These are phyloP conservation scores for Fusarium odoratissimum DNA, from an alignment of 2,329 filamentous ascomycete genomes.

Conservation along the genomic window DNA sequence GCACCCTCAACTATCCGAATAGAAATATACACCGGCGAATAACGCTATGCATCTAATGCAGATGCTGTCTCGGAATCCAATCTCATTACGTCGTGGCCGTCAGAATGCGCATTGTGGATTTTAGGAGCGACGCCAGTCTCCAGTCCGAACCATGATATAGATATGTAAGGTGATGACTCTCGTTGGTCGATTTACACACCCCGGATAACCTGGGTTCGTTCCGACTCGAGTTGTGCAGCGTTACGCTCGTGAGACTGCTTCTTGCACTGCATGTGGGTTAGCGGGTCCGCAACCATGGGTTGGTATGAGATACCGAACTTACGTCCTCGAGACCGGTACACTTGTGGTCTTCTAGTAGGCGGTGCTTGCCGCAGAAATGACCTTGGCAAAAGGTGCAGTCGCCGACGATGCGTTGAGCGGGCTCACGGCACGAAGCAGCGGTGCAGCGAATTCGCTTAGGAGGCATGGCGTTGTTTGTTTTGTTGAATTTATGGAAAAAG, in stretches of 20 bases:
- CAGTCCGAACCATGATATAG: conserved; percentile 12
- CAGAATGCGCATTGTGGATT: conserved; percentile 21
- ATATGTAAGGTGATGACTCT: conserved; percentile 1
- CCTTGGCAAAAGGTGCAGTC: conserved; percentile 96
- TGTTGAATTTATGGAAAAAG: background rate
- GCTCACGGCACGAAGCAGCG: conserved; percentile 88
- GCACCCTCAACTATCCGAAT: conserved; percentile 38
- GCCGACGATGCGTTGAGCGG: conserved; percentile 91
- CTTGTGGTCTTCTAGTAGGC: conserved; percentile 93
- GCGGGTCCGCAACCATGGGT: background rate
- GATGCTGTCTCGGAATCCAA: conserved; percentile 32
- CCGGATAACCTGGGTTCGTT: conserved; percentile 94
- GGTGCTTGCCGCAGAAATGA: conserved; percentile 94
- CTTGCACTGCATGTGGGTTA: conserved; percentile 74
- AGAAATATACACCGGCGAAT: conserved; percentile 41
- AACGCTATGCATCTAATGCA: conserved; percentile 39
- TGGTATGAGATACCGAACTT: conserved; percentile 51
- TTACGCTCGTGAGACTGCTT: conserved; percentile 97
- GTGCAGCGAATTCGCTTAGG: conserved; percentile 86
- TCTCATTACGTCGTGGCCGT: conserved; percentile 46
- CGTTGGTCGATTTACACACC: conserved; percentile 71
- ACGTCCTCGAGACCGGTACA: conserved; percentile 92
- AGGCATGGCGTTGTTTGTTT: conserved; percentile 61
- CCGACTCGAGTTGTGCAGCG: conserved; percentile 88
- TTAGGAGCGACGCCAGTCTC: conserved; percentile 37